Base-by-base conservation (phyloP, 2,329 filamentous ascomycete genomes). In the Alternaria sp. region DNA sequence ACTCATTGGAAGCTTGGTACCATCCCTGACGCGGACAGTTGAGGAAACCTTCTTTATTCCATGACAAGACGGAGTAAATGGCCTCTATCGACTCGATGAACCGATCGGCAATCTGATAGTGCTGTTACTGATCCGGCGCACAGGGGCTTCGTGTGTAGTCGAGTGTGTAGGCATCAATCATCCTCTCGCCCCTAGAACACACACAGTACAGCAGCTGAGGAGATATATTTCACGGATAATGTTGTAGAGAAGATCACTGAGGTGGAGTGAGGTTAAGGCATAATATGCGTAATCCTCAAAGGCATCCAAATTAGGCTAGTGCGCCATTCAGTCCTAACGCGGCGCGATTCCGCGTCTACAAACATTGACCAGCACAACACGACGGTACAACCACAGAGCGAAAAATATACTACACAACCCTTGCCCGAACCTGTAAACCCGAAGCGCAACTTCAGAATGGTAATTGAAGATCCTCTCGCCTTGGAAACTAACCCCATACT, bases 251-350 rank as follows among this genome's bases (percentile, higher is more conserved):
- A 17, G 13, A n/a, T 21, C 15, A 4, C 13, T 26, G n/a, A 44
- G 19, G 19, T 17, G 53, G 28, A 26, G 19, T 46, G 46, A 58
- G 12, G 40, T 58, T 40, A 13, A 40, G 3, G 26, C 17, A 12
- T n/a, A 13, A 17, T 17, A 45, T 26, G 19, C 15, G n/a, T n/a
- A 25, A 45, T 21, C 8, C 49, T 2, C 15, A 30, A 9, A 19
- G 12, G 19, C 21, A 21, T 54, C 45, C 50, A 26, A 3, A 59
- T 62, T 12, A 11, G 32, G 60, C 32, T 62, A 62, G 60, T 36
- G 50, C 28, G 12, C 44, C 49, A 59, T 62, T 26, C 47, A 53
- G 55, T 47, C 30, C 47, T 59, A 36, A 46, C 36, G 59, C 36
- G 53, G 32, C 47, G 21, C 9, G 19, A 46, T 36, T 59, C 57